phyloP scores from a whole-genome alignment of 176 grass and related monocot species.

The sorghum (Sorghum bicolor) region Sorghum_bicolor_NCBIv3 NC_012874.2:68111501-68112000 shows the following conservation, averaged over 20 bases:
- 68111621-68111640: background rate
- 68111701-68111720: too few relatives aligned
- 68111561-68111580: background rate
- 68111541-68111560: background rate
- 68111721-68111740: background rate
- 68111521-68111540: constrained; percentile 22
- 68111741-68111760: background rate
- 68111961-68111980: background rate
- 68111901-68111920: background rate
- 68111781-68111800: background rate
- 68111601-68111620: background rate
- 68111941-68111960: background rate
- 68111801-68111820: background rate
- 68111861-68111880: too few relatives aligned
- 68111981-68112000: too few relatives aligned
- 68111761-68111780: background rate
- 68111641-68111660: background rate
- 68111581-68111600: too few relatives aligned
- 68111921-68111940: background rate
- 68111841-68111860: too few relatives aligned
- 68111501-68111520: constrained; percentile 22
- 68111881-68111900: too few relatives aligned
- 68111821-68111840: too few relatives aligned
- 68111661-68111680: background rate
- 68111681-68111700: background rate